Percentiles rank a stretch among this genome's conserved stretches.
Conservation (phyloP, 2,329 filamentous ascomycete genomes). For the Penicillium sp. region DNA sequence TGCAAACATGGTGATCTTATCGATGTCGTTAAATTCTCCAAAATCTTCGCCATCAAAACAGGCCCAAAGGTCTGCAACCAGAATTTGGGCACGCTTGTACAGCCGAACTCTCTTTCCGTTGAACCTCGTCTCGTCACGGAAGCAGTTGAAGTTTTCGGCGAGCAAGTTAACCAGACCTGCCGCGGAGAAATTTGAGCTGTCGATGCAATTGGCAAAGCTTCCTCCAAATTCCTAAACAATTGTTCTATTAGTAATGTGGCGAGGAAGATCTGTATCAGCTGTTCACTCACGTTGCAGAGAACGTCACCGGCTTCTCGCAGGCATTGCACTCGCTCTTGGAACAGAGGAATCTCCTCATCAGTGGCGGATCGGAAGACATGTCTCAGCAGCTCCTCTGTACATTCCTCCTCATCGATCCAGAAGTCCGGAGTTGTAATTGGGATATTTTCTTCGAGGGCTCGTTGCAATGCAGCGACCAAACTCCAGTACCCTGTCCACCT, state of each 20-base stretch:
- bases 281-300: constrained; percentile 68
- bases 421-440: constrained; percentile 87
- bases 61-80: constrained; percentile 95
- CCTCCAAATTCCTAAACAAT: constrained; percentile 70
- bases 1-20: constrained; percentile 97
- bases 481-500: constrained; percentile 96
- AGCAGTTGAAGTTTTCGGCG: constrained; percentile 79
- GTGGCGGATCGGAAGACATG: constrained; percentile 87
- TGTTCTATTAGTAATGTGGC: constrained; percentile 5
- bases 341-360: constrained; percentile 82
- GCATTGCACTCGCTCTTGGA: constrained; percentile 76
- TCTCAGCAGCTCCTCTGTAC: constrained; percentile 72
- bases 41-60: constrained; percentile 82
- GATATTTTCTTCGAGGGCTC: constrained; percentile 86
- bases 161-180: constrained; percentile 84
- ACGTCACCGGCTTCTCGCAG: constrained; percentile 82
- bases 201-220: constrained; percentile 73
- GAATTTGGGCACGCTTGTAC: constrained; percentile 92
- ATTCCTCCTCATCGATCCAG: constrained; percentile 78
- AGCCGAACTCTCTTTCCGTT: constrained; percentile 77
- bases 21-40: constrained; percentile 85
- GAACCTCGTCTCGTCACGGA: constrained; percentile 79
- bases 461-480: constrained; percentile 81
- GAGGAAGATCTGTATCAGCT: not conserved
- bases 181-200: constrained; percentile 76